Evolutionary conservation across 129 eudicot genomes (phyloP).

Genomic region (Escallonia herrerae): DNA sequence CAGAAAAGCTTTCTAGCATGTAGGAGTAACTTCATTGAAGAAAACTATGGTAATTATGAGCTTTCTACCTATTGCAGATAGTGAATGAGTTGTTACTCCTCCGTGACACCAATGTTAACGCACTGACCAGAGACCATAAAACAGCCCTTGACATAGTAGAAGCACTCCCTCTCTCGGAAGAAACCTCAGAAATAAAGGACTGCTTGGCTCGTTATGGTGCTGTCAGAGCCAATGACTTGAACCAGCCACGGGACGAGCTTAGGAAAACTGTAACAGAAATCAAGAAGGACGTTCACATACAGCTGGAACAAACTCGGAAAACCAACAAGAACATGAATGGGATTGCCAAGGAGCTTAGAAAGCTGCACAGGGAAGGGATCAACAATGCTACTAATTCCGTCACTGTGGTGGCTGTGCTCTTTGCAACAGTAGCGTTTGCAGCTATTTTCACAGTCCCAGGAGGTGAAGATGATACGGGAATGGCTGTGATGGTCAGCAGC

Average conservation of each 20-base stretch:
- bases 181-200: slow-evolving; percentile 27
- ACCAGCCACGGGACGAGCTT: slow-evolving; percentile 36
- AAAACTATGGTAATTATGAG: background rate
- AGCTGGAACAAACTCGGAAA: slow-evolving; percentile 30
- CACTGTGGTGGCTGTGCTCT: slow-evolving; percentile 31
- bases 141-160: slow-evolving; percentile 31
- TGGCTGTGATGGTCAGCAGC: slow-evolving; percentile 18
- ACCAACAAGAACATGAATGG: slow-evolving; percentile 32
- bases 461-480: slow-evolving; percentile 23
- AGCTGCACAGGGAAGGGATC: slow-evolving; percentile 34
- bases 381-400: slow-evolving; percentile 36
- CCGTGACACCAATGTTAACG: slow-evolving; percentile 25
- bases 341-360: slow-evolving; percentile 34
- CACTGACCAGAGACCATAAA: slow-evolving; percentile 23
- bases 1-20: too few species aligned
- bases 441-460: slow-evolving; percentile 29
- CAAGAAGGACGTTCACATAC: slow-evolving; percentile 24
- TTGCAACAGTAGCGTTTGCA: slow-evolving; percentile 34
- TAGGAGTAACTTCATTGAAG: background rate
- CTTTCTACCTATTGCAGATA: slow-evolving; percentile 18
- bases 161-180: slow-evolving; percentile 27
- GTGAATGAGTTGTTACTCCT: slow-evolving; percentile 17
- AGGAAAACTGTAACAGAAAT: slow-evolving; percentile 28
- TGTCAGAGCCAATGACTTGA: slow-evolving; percentile 24
- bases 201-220: slow-evolving; percentile 22